phyloP scores from a whole-genome alignment of 140 eudicot genomes.

The Stevia rebaudiana region DNA sequence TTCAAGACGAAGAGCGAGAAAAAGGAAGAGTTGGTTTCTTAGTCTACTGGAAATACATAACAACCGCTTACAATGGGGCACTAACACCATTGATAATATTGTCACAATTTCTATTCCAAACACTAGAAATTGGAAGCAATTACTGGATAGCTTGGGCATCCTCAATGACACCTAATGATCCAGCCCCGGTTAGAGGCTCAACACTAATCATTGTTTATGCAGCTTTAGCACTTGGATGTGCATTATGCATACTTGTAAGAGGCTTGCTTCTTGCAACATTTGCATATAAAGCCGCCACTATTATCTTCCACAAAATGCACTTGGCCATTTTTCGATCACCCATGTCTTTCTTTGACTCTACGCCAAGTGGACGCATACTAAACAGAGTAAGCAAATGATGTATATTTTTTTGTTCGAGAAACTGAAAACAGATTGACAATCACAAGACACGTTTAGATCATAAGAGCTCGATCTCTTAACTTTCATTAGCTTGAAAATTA shows the following conservation, averaged over 20 bases:
- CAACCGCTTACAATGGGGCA: constrained; percentile 75
- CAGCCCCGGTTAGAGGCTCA: constrained; percentile 13
- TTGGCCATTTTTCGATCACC: constrained; percentile 64
- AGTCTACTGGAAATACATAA: constrained; percentile 78
- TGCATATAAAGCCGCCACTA: constrained; percentile 59
- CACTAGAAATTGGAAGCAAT: constrained; percentile 68
- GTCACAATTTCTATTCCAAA: constrained; percentile 51
- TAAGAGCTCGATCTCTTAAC: too few relatives aligned
- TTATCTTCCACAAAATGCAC: constrained; percentile 72
- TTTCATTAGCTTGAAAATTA: too few relatives aligned
- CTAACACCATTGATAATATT: constrained; percentile 60
- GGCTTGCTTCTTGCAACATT: constrained; percentile 39
- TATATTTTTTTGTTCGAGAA: too few relatives aligned
- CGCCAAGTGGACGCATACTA: constrained; percentile 68
- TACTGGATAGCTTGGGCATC: constrained; percentile 97
- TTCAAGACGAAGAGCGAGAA: constrained; percentile 81
- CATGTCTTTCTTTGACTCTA: constrained; percentile 85
- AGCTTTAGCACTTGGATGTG: constrained; percentile 59
- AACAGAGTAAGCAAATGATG: constrained; percentile 29
- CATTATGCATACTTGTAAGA: constrained; percentile 61
- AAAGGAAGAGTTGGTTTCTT: constrained; percentile 62
- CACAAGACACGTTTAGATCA: neutral
- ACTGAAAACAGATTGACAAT: neutral
- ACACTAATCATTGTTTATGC: constrained; percentile 54
- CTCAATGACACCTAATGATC: constrained; percentile 39